A percentile compares a stretch with the other conserved stretches of the same genome.
Conservation (phyloP, 2,329 filamentous ascomycete species). For the Trichoderma sp. region DNA sequence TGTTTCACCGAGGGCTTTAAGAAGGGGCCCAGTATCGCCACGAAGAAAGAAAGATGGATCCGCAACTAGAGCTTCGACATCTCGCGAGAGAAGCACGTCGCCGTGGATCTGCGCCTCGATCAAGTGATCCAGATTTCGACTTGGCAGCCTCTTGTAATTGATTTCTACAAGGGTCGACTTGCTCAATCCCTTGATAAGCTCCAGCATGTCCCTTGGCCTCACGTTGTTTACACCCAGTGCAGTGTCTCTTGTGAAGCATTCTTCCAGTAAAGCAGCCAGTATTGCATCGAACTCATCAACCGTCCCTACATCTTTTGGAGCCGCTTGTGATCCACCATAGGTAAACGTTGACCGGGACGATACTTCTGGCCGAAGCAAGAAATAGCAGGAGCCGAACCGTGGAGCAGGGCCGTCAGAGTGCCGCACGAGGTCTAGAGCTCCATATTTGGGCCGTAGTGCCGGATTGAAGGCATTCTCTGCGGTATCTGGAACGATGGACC, state of each 20-base stretch:
- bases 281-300: slow-evolving; percentile 28
- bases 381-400: slow-evolving; percentile 30
- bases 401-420: slow-evolving; percentile 28
- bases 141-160: neutral
- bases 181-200: slow-evolving; percentile 15
- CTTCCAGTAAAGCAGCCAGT: slow-evolving; percentile 28
- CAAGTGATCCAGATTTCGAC: slow-evolving; percentile 29
- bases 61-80: slow-evolving; percentile 29
- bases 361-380: slow-evolving; percentile 27
- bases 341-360: slow-evolving; percentile 28
- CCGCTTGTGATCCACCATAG: slow-evolving; percentile 28
- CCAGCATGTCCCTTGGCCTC: slow-evolving; percentile 24
- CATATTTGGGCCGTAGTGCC: slow-evolving; percentile 28
- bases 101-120: slow-evolving; percentile 31
- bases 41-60: slow-evolving; percentile 28
- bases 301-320: slow-evolving; percentile 27
- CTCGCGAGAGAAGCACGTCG: slow-evolving; percentile 26
- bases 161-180: slow-evolving; percentile 1
- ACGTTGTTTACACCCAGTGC: slow-evolving; percentile 25
- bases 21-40: slow-evolving; percentile 18
- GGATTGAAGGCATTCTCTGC: neutral
- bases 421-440: slow-evolving; percentile 29
- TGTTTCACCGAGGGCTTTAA: slow-evolving; percentile 21
- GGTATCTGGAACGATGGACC: neutral
- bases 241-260: slow-evolving; percentile 29